phyloP scores from a whole-genome alignment of 306 rosid species.

The Cicer cuneatum region DNA sequence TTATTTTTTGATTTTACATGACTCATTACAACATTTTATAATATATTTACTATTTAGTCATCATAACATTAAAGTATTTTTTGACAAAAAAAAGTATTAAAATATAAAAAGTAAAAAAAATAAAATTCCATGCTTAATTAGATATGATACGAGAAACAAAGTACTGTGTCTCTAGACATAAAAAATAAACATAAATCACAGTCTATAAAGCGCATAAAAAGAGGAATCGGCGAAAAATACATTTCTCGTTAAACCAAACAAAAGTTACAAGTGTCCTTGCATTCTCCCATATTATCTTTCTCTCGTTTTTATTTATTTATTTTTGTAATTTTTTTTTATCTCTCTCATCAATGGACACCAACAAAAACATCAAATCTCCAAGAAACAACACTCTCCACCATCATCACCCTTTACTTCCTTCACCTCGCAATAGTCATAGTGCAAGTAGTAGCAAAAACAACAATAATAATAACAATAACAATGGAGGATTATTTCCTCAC shows the following conservation, averaged over 20 bases:
- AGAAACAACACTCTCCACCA: background rate
- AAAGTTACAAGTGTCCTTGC: constrained; percentile 32
- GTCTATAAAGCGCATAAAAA: constrained; percentile 47
- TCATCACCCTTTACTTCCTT: constrained; percentile 37
- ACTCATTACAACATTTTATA: background rate
- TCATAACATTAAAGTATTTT: background rate
- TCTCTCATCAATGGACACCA: constrained; percentile 52
- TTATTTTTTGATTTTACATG: background rate
- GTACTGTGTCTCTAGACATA: background rate
- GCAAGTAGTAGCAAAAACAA: constrained; percentile 50
- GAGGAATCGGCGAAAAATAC: constrained; percentile 41
- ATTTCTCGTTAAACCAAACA: constrained; percentile 68
- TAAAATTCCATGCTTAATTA: background rate
- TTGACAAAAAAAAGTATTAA: background rate
- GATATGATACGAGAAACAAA: background rate
- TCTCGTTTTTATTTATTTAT: background rate
- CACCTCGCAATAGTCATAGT: constrained; percentile 45
- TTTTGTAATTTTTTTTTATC: background rate
- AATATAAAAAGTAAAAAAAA: background rate
- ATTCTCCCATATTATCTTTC: background rate
- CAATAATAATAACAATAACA: constrained; percentile 42
- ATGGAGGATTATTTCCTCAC: background rate
- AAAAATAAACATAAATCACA: background rate
- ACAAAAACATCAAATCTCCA: constrained; percentile 45
- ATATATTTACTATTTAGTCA: background rate